A percentile compares a stretch with the other conserved stretches of the same genome.
These are phyloP conservation scores for Leccinum subspadiceum DNA, from an alignment of 1,284 basidiomycete species.

Conservation along the genomic window DNA sequence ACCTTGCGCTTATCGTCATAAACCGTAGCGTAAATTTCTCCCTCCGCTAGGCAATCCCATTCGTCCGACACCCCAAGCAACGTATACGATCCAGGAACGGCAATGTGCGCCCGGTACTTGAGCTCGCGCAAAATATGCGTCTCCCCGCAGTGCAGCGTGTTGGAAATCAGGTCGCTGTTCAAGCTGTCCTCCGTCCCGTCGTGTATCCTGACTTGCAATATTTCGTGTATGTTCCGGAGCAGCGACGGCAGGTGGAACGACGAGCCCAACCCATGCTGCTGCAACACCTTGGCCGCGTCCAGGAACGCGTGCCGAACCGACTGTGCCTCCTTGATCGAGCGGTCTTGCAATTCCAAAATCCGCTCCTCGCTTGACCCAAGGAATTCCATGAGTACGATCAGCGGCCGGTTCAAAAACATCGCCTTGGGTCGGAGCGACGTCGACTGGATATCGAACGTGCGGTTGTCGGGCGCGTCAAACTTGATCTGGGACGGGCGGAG, in stretches of 20 bases:
- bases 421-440: slow-evolving; percentile 40
- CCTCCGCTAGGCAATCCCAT: slow-evolving; percentile 39
- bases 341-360: slow-evolving; percentile 41
- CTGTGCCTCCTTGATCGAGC: slow-evolving; percentile 37
- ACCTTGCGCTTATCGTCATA: slow-evolving; percentile 31
- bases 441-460: slow-evolving; percentile 46
- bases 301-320: slow-evolving; percentile 27
- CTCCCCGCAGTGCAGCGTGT: slow-evolving; percentile 33
- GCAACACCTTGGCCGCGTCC: slow-evolving; percentile 34
- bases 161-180: slow-evolving; percentile 34
- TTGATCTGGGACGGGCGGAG: slow-evolving; percentile 49
- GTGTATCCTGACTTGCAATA: slow-evolving; percentile 29
- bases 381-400: slow-evolving; percentile 46
- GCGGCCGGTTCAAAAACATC: slow-evolving; percentile 43
- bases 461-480: slow-evolving; percentile 40
- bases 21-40: slow-evolving; percentile 44
- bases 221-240: slow-evolving; percentile 34
- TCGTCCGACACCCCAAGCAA: slow-evolving; percentile 51
- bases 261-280: slow-evolving; percentile 43
- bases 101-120: slow-evolving; percentile 49
- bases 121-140: slow-evolving; percentile 48
- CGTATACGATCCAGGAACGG: slow-evolving; percentile 44
- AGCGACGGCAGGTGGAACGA: slow-evolving; percentile 43
- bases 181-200: slow-evolving; percentile 20
- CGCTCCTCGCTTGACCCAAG: slow-evolving; percentile 33